Percentiles rank a stretch among this genome's conserved stretches.
These are phyloP conservation scores for Eucalyptus urophylla DNA, from an alignment of 345 rosid species.

Conservation along the genomic window DNA sequence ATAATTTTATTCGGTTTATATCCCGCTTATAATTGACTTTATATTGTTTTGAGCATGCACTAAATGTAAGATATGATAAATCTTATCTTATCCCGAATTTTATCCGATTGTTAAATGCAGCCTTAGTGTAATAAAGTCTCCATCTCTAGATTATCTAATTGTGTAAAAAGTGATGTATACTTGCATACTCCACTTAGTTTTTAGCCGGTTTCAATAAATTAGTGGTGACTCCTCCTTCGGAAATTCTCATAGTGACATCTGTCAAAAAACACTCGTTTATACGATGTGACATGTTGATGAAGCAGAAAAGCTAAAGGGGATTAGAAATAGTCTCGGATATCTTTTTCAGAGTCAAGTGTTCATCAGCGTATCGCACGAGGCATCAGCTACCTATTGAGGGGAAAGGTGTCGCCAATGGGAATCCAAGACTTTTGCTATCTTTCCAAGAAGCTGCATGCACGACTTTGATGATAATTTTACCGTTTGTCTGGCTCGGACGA, in stretches of 20 bases:
- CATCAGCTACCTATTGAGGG: not conserved
- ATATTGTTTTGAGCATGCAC: too few relatives aligned
- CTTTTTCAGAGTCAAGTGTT: too few relatives aligned
- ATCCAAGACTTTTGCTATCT: not conserved
- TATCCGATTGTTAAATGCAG: rapidly evolving
- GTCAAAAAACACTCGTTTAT: not conserved
- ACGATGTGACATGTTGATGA: not conserved
- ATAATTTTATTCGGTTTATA: too few relatives aligned
- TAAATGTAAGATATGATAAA: rapidly evolving
- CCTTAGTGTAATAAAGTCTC: too few relatives aligned
- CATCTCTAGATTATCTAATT: too few relatives aligned
- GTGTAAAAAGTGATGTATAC: too few relatives aligned
- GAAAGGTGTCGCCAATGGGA: not conserved
- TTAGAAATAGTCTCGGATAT: not conserved
- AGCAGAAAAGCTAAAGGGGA: not conserved
- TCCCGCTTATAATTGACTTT: too few relatives aligned
- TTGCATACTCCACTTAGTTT: rapidly evolving
- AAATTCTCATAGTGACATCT: not conserved
- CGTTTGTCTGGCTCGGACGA: not conserved
- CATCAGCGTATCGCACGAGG: not conserved
- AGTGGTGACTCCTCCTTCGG: rapidly evolving
- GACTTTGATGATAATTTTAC: not conserved
- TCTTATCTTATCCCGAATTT: rapidly evolving
- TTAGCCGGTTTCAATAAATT: rapidly evolving
- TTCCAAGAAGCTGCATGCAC: not conserved